phyloP scores from a whole-genome alignment of 352 stramenopile genomes.

The Blastocystis sp. region DNA sequence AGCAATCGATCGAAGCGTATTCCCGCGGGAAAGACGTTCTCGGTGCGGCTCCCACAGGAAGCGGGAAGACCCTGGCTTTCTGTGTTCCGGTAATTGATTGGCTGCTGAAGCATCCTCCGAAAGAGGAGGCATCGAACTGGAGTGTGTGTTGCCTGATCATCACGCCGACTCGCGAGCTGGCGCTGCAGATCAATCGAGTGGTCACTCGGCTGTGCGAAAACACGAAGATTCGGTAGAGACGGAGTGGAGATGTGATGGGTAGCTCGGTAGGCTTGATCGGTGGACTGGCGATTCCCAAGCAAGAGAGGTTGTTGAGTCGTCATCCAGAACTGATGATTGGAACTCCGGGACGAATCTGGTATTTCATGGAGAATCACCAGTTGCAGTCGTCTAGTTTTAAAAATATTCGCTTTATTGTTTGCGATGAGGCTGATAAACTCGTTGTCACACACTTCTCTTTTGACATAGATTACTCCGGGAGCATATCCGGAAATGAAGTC shows the following conservation, averaged over 20 bases:
- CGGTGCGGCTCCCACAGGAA: slow-evolving; percentile 78
- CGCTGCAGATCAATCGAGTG: slow-evolving; percentile 71
- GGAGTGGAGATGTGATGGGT: slow-evolving; percentile 58
- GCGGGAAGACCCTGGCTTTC: slow-evolving; percentile 82
- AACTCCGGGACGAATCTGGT: slow-evolving; percentile 75
- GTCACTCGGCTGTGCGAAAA: not conserved
- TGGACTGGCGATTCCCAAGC: slow-evolving; percentile 78
- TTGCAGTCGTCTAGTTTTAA: slow-evolving; percentile 70
- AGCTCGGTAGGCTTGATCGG: slow-evolving; percentile 75
- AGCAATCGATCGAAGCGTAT: slow-evolving; percentile 72
- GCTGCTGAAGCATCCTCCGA: slow-evolving; percentile 70
- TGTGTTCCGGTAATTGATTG: slow-evolving; percentile 78
- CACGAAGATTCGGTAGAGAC: not conserved
- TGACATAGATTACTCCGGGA: not conserved
- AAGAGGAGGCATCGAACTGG: slow-evolving; percentile 62
- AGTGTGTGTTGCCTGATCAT: slow-evolving; percentile 74
- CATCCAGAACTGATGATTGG: slow-evolving; percentile 77
- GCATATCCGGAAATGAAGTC: slow-evolving; percentile 22
- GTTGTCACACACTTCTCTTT: not conserved
- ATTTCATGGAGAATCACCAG: slow-evolving; percentile 73
- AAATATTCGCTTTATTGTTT: slow-evolving; percentile 73
- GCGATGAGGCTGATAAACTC: slow-evolving; percentile 73
- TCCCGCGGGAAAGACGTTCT: slow-evolving; percentile 79
- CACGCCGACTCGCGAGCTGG: slow-evolving; percentile 76
- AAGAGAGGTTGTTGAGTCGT: slow-evolving; percentile 74